Conservation (phyloP, 2,329 filamentous ascomycete genomes). For the Ceratocystis huliohia region DNA sequence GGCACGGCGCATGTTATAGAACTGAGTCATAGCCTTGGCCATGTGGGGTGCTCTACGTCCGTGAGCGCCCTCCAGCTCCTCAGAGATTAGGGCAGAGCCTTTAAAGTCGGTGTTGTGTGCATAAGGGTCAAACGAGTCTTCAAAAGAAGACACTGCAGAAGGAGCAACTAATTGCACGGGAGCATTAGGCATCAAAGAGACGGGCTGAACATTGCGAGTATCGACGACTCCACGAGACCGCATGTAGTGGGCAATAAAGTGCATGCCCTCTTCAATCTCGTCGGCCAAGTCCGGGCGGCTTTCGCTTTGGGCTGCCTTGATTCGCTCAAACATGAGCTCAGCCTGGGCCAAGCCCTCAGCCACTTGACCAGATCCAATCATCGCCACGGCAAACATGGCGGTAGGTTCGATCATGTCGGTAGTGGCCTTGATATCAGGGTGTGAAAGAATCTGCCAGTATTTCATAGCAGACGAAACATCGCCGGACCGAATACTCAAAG, state of each 20-base stretch:
- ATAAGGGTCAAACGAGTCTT: constrained; percentile 85
- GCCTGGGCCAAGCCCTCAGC: constrained; percentile 69
- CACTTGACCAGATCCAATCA: constrained; percentile 74
- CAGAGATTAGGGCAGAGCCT: constrained; percentile 79
- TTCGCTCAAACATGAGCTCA: constrained; percentile 75
- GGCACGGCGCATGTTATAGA: constrained; percentile 85
- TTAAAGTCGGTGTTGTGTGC: constrained; percentile 84
- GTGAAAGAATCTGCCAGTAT: constrained; percentile 66
- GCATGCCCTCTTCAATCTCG: constrained; percentile 75
- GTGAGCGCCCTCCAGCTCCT: constrained; percentile 70
- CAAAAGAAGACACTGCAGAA: constrained; percentile 38
- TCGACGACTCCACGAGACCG: constrained; percentile 41
- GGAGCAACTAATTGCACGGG: constrained; percentile 31
- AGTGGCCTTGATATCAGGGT: constrained; percentile 46
- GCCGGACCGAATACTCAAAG: constrained; percentile 71
- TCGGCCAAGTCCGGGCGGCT: constrained; percentile 48
- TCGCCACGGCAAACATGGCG: constrained; percentile 77
- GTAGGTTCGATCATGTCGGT: constrained; percentile 69
- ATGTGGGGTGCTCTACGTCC: constrained; percentile 61
- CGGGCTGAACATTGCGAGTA: constrained; percentile 39
- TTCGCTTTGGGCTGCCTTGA: constrained; percentile 45
- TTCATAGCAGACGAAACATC: constrained; percentile 64
- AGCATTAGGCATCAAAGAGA: constrained; percentile 10
- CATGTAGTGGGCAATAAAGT: constrained; percentile 54
- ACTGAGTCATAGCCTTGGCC: constrained; percentile 66